phyloP scores from a whole-genome alignment of 176 grass and related monocot species.

The Oryza officinalis region DNA sequence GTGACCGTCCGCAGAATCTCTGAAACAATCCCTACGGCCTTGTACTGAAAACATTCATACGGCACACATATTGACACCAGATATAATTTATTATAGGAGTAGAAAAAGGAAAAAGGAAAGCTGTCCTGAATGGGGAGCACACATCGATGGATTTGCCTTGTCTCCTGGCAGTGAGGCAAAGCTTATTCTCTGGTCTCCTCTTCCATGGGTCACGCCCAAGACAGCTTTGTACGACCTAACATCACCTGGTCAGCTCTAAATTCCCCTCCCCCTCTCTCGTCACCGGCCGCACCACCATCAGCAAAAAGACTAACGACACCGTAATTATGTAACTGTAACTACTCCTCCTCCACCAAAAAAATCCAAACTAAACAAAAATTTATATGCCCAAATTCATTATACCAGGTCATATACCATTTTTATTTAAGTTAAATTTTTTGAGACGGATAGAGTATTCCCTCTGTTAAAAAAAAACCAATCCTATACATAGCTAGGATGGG shows the following conservation, averaged over 20 bases:
- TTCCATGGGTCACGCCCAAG: background rate
- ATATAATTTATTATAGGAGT: background rate
- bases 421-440: too few species aligned
- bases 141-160: slow-evolving; percentile 25
- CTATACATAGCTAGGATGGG: too few species aligned
- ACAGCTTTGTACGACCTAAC: background rate
- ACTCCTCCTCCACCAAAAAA: too few species aligned
- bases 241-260: background rate
- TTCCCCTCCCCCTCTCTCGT: background rate
- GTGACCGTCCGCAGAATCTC: background rate
- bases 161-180: slow-evolving; percentile 16
- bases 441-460: too few species aligned
- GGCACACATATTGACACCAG: background rate
- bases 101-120: background rate
- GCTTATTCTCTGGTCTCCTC: background rate
- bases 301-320: background rate
- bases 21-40: background rate
- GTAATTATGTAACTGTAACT: too few species aligned
- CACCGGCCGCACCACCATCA: background rate
- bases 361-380: too few species aligned
- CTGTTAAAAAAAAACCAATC: too few species aligned
- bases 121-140: background rate
- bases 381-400: too few species aligned
- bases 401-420: too few species aligned
- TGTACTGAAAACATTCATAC: background rate